phyloP scores from a whole-genome alignment of 768 basidiomycete species.

The Cyclocybe cylindracea region DNA sequence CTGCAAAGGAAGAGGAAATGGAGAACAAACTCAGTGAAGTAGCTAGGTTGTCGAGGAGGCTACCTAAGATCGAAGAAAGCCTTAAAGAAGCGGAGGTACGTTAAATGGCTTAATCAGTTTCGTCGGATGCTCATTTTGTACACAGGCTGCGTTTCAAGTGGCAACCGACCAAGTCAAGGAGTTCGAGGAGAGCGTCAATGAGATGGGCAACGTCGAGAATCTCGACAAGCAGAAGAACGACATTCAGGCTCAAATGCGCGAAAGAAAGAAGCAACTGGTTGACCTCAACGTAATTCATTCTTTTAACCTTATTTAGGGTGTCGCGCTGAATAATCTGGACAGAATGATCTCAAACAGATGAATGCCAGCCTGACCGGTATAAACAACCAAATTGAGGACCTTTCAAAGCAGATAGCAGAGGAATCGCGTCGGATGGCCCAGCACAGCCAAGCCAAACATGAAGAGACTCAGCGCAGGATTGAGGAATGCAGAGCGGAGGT shows the following conservation, averaged over 20 bases:
- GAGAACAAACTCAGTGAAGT: conserved; percentile 34
- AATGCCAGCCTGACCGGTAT: conserved; percentile 34
- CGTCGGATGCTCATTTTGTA: background rate
- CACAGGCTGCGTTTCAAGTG: conserved; percentile 29
- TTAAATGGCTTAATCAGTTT: background rate
- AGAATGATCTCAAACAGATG: conserved; percentile 49
- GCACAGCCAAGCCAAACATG: conserved; percentile 62
- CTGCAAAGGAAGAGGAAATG: conserved; percentile 64
- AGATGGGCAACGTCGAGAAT: conserved; percentile 33
- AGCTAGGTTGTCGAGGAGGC: conserved; percentile 31
- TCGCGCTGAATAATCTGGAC: background rate
- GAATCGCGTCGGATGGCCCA: conserved; percentile 56
- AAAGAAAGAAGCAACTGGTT: conserved; percentile 43
- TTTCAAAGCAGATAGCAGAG: conserved; percentile 50
- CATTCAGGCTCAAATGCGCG: conserved; percentile 45
- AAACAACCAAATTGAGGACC: conserved; percentile 33
- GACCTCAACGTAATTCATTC: conserved; percentile 43
- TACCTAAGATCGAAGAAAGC: conserved; percentile 39
- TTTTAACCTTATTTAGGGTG: background rate
- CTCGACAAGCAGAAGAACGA: conserved; percentile 40
- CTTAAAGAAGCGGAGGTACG: conserved; percentile 36
- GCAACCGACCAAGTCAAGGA: conserved; percentile 30
- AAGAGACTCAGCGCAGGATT: conserved; percentile 55
- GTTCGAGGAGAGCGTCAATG: conserved; percentile 29
- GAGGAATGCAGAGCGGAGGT: conserved; percentile 43